phyloP scores from a whole-genome alignment of 441 rosid genomes.

The Rhodomyrtus psidioides region DNA sequence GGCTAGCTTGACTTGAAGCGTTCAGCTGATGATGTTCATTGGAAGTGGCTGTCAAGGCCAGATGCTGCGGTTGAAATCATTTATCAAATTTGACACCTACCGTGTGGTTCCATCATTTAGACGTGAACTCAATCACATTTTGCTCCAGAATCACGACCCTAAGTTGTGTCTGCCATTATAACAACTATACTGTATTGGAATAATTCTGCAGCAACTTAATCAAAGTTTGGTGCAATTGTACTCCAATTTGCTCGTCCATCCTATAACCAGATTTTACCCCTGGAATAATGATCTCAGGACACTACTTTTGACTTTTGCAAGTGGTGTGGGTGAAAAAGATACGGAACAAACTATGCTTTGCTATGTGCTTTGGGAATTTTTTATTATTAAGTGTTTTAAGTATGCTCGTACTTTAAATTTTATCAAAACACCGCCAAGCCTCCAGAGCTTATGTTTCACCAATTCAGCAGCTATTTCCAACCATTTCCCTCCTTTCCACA shows the following conservation, averaged over 20 bases:
- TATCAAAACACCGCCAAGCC: background rate
- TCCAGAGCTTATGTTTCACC: background rate
- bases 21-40: background rate
- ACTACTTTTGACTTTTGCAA: background rate
- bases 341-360: background rate
- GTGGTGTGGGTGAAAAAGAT: background rate
- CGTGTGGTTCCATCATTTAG: background rate
- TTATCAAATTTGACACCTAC: background rate
- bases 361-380: background rate
- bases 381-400: background rate
- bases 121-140: background rate
- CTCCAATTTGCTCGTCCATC: background rate
- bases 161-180: background rate
- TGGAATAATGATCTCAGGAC: background rate
- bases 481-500: background rate
- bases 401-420: background rate
- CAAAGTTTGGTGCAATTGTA: background rate
- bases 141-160: background rate
- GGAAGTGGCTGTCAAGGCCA: conserved; percentile 1
- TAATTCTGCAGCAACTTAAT: background rate
- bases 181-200: background rate
- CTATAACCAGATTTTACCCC: background rate
- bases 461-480: background rate
- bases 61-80: background rate
- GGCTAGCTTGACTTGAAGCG: background rate